Conservation (phyloP, 2,329 filamentous ascomycete genomes). For the Thelonectria blattea region DNA sequence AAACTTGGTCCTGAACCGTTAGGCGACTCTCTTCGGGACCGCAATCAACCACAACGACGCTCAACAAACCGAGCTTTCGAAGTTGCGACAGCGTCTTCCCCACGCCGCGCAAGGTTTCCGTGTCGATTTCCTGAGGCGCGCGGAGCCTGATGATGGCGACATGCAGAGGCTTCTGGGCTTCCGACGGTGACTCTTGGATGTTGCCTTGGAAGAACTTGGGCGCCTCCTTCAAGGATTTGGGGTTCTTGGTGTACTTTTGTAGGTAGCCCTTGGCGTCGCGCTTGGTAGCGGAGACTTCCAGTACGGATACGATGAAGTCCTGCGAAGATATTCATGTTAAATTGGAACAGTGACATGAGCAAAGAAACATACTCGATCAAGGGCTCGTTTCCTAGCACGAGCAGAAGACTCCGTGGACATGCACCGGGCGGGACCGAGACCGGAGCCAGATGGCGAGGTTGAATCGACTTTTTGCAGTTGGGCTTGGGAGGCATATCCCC, state of each 20-base stretch:
- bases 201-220: constrained; percentile 47
- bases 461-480: constrained; percentile 13
- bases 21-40: constrained; percentile 49
- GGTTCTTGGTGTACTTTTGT: constrained; percentile 71
- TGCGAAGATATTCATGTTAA: constrained; percentile 42
- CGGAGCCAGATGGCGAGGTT: constrained; percentile 19
- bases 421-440: constrained; percentile 31
- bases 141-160: constrained; percentile 87
- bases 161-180: constrained; percentile 51
- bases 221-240: constrained; percentile 33
- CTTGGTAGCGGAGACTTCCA: constrained; percentile 89
- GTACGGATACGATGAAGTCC: constrained; percentile 86
- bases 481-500: constrained; percentile 18
- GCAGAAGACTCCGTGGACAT: constrained; percentile 40
- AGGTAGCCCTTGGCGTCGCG: constrained; percentile 92
- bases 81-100: constrained; percentile 86
- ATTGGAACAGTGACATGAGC: neutral
- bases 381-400: constrained; percentile 40
- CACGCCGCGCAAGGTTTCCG: constrained; percentile 74
- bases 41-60: constrained; percentile 83
- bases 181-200: constrained; percentile 15
- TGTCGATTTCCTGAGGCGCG: constrained; percentile 72
- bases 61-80: constrained; percentile 78
- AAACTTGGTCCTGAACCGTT: constrained; percentile 66
- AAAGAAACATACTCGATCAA: constrained; percentile 40